phyloP scores from a whole-genome alignment of 305 asterid species.

The Solanum chacoense region DNA sequence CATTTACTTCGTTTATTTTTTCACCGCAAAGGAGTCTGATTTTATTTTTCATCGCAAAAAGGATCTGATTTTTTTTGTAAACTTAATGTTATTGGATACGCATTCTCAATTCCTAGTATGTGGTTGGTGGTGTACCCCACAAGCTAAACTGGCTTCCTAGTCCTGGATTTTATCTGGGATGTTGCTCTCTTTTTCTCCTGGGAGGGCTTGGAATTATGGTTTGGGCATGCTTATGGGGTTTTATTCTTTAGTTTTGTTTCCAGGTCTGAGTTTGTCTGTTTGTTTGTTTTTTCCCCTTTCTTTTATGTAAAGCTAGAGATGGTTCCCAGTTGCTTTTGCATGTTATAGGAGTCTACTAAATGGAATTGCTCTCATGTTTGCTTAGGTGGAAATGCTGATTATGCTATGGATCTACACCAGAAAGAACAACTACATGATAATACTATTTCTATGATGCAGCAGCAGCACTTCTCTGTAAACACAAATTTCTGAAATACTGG shows the following conservation, averaged over 20 bases:
- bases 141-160: neutral
- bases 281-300: neutral
- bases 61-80: neutral
- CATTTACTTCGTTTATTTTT: neutral
- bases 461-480: constrained; percentile 86
- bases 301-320: neutral
- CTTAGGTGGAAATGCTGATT: constrained; percentile 85
- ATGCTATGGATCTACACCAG: constrained; percentile 77
- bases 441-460: constrained; percentile 85
- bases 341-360: neutral
- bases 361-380: neutral
- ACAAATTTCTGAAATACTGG: constrained; percentile 7
- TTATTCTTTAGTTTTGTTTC: neutral
- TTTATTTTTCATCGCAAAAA: neutral
- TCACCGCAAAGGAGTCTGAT: neutral
- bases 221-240: neutral
- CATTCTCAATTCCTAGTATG: neutral
- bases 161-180: neutral
- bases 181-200: neutral
- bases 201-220: neutral
- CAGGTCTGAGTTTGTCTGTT: neutral
- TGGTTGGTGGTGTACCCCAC: neutral
- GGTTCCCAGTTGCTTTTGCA: neutral
- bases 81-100: neutral
- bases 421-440: constrained; percentile 84